Percentiles rank a stretch among this genome's conserved stretches.
These are phyloP conservation scores for Colletotrichum sp. DNA, from an alignment of 2,329 filamentous ascomycete genomes.

Conservation along the genomic window DNA sequence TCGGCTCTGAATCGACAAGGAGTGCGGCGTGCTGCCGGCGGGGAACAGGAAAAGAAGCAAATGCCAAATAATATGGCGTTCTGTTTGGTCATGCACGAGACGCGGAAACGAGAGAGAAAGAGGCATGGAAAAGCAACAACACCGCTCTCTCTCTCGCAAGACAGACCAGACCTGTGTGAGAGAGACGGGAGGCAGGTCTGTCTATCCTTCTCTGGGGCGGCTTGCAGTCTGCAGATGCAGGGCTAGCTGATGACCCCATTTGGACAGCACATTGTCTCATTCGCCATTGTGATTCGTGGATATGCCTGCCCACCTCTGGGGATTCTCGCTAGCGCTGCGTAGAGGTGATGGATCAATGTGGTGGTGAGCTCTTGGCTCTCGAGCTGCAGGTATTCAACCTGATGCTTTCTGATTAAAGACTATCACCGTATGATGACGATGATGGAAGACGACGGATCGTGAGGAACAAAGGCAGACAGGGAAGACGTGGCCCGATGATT, in stretches of 20 bases:
- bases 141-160: background rate
- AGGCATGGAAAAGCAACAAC: background rate
- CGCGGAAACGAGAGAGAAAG: background rate
- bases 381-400: background rate
- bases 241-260: background rate
- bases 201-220: background rate
- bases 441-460: background rate
- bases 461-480: background rate
- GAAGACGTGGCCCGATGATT: background rate
- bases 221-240: background rate
- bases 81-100: background rate
- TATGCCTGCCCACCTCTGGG: background rate
- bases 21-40: background rate
- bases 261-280: slow-evolving; percentile 5
- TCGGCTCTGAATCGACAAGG: background rate
- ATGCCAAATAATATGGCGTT: background rate
- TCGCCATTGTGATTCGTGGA: background rate
- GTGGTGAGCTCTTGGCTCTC: background rate
- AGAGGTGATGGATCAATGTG: background rate
- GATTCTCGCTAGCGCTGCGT: background rate
- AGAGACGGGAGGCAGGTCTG: background rate
- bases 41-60: background rate
- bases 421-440: background rate
- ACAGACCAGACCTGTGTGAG: background rate
- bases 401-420: background rate